phyloP scores from a whole-genome alignment of 139 green algal genomes.

The Chlorokybus atmophyticus region DNA sequence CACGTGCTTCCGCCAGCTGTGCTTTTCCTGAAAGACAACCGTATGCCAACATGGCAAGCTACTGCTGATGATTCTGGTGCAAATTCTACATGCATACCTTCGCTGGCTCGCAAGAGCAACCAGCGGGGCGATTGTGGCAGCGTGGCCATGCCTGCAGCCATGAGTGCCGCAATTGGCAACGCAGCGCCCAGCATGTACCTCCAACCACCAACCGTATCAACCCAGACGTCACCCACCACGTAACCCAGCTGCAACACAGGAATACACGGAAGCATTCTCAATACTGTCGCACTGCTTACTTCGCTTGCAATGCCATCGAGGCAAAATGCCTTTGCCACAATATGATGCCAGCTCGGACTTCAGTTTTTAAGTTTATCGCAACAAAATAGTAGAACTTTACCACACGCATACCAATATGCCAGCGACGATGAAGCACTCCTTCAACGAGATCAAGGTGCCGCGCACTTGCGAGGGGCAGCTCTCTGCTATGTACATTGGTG shows the following conservation, averaged over 20 bases:
- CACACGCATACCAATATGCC: conserved; percentile 51
- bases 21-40: no score
- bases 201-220: conserved; percentile 63
- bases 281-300: no score
- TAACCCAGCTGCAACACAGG: conserved; percentile 64
- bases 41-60: no score
- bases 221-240: conserved; percentile 31
- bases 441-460: conserved; percentile 57
- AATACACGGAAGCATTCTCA: no score
- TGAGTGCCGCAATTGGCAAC: conserved; percentile 34
- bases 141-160: conserved; percentile 44
- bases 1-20: no score
- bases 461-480: conserved; percentile 49
- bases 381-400: not conserved
- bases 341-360: no score
- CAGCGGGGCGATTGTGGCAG: conserved; percentile 78
- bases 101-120: conserved; percentile 44
- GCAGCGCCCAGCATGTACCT: conserved; percentile 49
- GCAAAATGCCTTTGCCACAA: no score
- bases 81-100: no score
- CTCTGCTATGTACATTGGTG: conserved; percentile 80
- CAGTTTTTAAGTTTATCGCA: no score
- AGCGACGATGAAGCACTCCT: conserved; percentile 66
- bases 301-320: no score
- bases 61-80: no score